phyloP scores from a whole-genome alignment of 805 yeast genomes.

The Torulaspora gathmanii region DNA sequence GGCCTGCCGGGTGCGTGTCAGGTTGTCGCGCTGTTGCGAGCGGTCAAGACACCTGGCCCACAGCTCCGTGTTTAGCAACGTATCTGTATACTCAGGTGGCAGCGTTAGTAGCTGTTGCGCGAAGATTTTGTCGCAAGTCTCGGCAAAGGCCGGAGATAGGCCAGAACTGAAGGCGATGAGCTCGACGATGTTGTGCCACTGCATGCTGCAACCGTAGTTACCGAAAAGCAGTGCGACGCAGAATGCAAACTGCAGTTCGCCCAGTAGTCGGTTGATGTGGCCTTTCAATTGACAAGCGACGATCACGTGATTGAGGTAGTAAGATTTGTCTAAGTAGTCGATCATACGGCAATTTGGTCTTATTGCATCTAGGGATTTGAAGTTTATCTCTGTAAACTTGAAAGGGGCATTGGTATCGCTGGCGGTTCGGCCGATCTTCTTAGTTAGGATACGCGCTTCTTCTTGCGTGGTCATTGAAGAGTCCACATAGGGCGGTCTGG shows the following conservation, averaged over 20 bases:
- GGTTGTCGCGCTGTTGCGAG: conserved; percentile 15
- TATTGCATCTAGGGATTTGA: conserved; percentile 32
- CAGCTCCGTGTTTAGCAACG: conserved; percentile 20
- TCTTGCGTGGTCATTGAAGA: conserved; percentile 30
- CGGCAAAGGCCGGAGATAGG: conserved; percentile 7
- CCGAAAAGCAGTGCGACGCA: conserved; percentile 49
- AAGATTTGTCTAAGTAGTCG: conserved; percentile 55
- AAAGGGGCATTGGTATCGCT: conserved; percentile 7
- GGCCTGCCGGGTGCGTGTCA: conserved; percentile 3
- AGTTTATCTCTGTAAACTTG: conserved; percentile 24
- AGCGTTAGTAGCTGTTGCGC: conserved; percentile 20
- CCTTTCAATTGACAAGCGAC: conserved; percentile 28
- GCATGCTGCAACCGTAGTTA: conserved; percentile 58
- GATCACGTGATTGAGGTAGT: conserved; percentile 46
- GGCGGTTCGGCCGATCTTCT: conserved; percentile 9
- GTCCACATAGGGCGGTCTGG: conserved; percentile 23
- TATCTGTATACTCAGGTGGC: conserved; percentile 26
- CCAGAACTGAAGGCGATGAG: conserved; percentile 30
- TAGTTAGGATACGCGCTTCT: conserved; percentile 19
- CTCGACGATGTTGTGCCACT: conserved; percentile 54
- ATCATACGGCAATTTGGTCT: conserved; percentile 41
- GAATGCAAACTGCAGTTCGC: conserved; percentile 53
- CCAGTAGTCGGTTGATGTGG: conserved; percentile 36
- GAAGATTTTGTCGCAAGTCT: conserved; percentile 19
- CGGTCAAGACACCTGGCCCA: conserved; percentile 19